Evolutionary conservation across 208 protist species (phyloP).

Genomic region (Tritrichomonas musculus): DNA sequence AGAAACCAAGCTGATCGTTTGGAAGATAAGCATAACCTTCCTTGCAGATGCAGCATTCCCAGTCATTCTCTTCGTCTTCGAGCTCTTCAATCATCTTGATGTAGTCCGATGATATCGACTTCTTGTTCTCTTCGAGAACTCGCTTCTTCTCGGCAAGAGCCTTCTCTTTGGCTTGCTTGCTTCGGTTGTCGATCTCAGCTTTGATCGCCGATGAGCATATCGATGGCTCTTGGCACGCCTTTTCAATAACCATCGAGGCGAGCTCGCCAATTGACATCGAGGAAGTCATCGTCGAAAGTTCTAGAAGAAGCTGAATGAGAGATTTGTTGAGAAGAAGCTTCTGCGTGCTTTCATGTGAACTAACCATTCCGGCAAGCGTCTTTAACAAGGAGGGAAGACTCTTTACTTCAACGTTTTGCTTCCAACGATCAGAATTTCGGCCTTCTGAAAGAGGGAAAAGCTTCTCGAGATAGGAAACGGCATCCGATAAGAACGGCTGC

Average conservation of each 20-base stretch:
- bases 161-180: not conserved
- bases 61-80: not conserved
- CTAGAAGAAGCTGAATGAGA: not conserved
- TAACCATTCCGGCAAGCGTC: not conserved
- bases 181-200: not conserved
- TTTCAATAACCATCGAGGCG: not conserved
- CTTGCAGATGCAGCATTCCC: conserved; percentile 12
- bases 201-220: not conserved
- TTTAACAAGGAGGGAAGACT: not conserved
- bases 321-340: not conserved
- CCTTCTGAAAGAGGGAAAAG: not conserved
- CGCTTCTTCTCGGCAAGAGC: not conserved
- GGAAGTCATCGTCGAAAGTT: not conserved
- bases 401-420: not conserved
- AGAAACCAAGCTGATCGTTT: not conserved
- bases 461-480: not conserved
- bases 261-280: not conserved
- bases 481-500: not conserved
- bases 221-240: too few relatives aligned
- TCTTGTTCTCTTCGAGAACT: not conserved
- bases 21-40: not conserved
- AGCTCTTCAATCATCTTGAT: not conserved
- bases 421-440: not conserved
- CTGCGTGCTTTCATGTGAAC: not conserved
- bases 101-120: too few relatives aligned